Base-by-base conservation (phyloP, 345 rosid species). In the Noccaea caerulescens region DNA sequence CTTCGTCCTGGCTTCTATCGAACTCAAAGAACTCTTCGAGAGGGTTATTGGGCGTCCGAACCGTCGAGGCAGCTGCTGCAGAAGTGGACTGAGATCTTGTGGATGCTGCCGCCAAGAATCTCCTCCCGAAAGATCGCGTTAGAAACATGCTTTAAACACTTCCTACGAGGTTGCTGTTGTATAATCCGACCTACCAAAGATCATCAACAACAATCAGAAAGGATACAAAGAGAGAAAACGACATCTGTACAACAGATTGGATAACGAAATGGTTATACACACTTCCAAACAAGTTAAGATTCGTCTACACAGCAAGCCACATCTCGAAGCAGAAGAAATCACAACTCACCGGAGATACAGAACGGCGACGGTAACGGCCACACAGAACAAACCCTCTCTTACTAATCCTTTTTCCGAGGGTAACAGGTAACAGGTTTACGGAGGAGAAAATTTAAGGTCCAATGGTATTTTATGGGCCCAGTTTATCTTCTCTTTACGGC, bases 11-110 rank as follows among this genome's bases (percentile, higher is more conserved):
- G 66, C 63, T 81, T 72, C 97, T 81, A 23, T 92, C 92, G 3
- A 79, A 77, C 82, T 90, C 98, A 20, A 93, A 90, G 80, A 93
- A 88, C 45, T 86, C 88, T 84, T 88, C 93, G 0, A 93, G 88
- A 46, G 98, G 93, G 70, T 90, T 90, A 69, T 34, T 65, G 1
- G 73, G 81, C 0, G 77, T 71, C 20, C 23, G 66, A 69, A 80
- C 54, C 14, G 86, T 54, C 2, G 90, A 75, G 1, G 93, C 80
- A 7, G 86, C 82, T 34, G 91, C 84, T 12, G 85, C 78, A 50
- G 85, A 16, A 6, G 90, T 76, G 7, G 84, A 76, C 75, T 91
- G 92, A 38, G 87, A 77, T 78, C 86, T 84, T 5, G 73, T 3
- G 8, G 72, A 71, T 38, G 93, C 90, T 55, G 87, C 86, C 59